Evolutionary conservation across 2,329 filamentous ascomycete genomes (phyloP), one percentile per base, ranked within the genome.

Genomic region (Cladosporium colombiae): DNA sequence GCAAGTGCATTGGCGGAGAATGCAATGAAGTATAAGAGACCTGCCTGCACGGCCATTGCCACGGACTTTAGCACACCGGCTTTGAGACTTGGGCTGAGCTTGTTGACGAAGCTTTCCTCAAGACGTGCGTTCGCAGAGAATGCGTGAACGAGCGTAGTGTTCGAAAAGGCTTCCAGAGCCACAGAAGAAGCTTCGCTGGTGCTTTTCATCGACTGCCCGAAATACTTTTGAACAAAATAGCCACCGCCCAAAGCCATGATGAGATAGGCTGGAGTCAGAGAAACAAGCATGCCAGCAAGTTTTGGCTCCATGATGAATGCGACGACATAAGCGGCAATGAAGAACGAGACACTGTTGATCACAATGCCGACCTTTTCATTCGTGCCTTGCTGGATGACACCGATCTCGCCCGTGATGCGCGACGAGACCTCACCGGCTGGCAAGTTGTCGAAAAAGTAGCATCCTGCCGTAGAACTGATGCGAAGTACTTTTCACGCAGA

Each of bases 401-500:
- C 84, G 46, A 91, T 88, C 70, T 91, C 88, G 61, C 82, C 82
- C 71, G 88, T 88, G 58, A 91, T 82, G n/a, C 88, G 82, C 11
- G 86, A 85, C 1, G 85, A 83, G 18, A 90, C 84, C 74, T 90
- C 86, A n/a, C 88, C 88, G 0, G 87, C 82, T 52, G 86, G 83
- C 14, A 88, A 80, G n/a, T 81, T 82, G 71, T 90, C 88, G 73
- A 90, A 89, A 86, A 90, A 21, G 85, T 79, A 0, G 87, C 83
- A 65, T 89, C 87, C 72, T 90, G 87, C 56, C 83, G 79, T 11
- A 90, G 78, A 18, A 90, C 75, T 21, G 81, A 83, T 35, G 81
- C 78, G 44, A 90, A 81, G 70, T 90, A 90, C 40, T 78, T 80
- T 68, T 88, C 85, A 53, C 88, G 84, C 55, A 91, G 78, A 33